Conservation (phyloP, 2,329 filamentous ascomycete species). For the Fusarium sp. region DNA sequence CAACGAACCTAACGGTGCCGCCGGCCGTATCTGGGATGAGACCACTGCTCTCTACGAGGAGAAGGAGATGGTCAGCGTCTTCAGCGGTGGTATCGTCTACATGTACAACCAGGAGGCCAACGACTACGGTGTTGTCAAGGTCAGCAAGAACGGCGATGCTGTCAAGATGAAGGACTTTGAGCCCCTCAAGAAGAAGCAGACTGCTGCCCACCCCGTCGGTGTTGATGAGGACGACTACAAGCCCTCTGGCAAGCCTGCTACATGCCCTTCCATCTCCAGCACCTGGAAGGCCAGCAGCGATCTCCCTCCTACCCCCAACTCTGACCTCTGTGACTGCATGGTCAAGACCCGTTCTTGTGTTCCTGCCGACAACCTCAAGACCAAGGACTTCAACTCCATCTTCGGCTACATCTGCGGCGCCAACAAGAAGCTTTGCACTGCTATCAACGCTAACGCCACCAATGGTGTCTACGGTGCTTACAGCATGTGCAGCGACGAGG, state of each 20-base stretch:
- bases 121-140: conserved; percentile 82
- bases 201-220: conserved; percentile 72
- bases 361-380: conserved; percentile 66
- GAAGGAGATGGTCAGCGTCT: conserved; percentile 84
- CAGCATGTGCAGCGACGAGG: conserved; percentile 76
- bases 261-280: conserved; percentile 74
- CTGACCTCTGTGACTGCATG: conserved; percentile 88
- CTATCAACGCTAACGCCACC: conserved; percentile 74
- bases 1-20: conserved; percentile 72
- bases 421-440: conserved; percentile 67
- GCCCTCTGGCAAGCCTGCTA: conserved; percentile 74
- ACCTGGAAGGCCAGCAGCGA: conserved; percentile 73
- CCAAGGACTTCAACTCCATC: conserved; percentile 70
- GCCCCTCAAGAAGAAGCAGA: conserved; percentile 76
- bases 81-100: conserved; percentile 98
- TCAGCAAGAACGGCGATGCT: conserved; percentile 66
- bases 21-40: conserved; percentile 84
- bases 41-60: conserved; percentile 81
- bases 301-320: conserved; percentile 86
- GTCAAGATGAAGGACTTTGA: conserved; percentile 79
- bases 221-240: conserved; percentile 75
- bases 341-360: conserved; percentile 76
- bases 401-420: conserved; percentile 80
- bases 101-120: conserved; percentile 96
- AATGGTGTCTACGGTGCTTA: conserved; percentile 79